phyloP scores from a whole-genome alignment of 106 monocot genomes.

The Apostasia shenzhenica region DNA sequence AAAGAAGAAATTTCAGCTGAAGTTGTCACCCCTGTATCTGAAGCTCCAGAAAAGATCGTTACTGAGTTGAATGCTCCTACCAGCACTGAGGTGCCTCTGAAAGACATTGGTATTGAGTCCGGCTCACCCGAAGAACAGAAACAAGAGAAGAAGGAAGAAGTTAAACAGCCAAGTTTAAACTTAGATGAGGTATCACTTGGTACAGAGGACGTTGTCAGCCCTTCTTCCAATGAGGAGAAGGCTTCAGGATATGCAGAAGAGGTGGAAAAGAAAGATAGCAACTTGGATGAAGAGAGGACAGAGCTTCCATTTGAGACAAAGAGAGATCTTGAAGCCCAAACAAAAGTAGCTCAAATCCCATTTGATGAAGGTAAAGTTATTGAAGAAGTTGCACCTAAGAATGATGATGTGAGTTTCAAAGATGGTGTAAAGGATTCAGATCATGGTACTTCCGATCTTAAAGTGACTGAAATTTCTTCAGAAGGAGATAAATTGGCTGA shows the following conservation, averaged over 20 bases:
- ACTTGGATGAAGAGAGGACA: not conserved
- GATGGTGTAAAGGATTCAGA: not conserved
- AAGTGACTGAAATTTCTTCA: not conserved
- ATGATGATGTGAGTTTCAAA: not conserved
- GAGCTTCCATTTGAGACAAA: constrained; percentile 3
- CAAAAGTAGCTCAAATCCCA: constrained; percentile 3
- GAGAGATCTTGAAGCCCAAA: not conserved
- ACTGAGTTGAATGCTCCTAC: not conserved
- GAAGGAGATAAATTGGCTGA: not conserved
- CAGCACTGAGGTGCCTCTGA: not conserved
- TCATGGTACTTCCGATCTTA: not conserved
- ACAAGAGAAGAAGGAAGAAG: constrained; percentile 1
- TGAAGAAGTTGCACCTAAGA: not conserved
- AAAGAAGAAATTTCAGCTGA: not conserved
- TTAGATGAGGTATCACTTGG: not conserved
- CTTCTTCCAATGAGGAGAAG: not conserved
- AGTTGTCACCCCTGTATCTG: not conserved
- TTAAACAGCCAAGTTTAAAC: not conserved
- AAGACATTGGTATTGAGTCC: not conserved
- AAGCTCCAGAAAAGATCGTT: not conserved
- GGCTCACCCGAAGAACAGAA: constrained; percentile 6
- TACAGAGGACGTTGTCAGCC: not conserved
- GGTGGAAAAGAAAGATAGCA: not conserved
- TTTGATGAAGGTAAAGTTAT: constrained; percentile 7
- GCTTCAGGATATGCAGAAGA: not conserved